Base-by-base conservation (phyloP, 139 green algal species). In the Pseudopediastrum boryanum region DNA sequence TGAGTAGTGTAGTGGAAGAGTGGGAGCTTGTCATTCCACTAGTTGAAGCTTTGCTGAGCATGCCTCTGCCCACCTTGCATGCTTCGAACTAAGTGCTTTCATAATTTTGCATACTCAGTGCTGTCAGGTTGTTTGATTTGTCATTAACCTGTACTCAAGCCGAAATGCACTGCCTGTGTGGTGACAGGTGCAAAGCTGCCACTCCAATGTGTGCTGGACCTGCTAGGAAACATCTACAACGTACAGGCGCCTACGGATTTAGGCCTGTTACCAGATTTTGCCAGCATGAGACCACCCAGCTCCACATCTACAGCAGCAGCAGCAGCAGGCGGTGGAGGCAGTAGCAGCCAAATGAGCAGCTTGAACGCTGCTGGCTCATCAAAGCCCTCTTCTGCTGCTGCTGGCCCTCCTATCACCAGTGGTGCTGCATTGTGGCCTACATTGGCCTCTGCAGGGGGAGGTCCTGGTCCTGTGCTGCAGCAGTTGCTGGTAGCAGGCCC, bases 201-300 rank as follows among this genome's bases (percentile, higher is more conserved):
- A 27, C 61, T 81, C 62, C 74, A 81, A 48, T 71, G 59, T 41
- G 74, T 52, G 48, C 74, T 68, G 7, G 74, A 81, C 62, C 58
- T 81, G 36, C 46, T 81, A 36, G 74, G 46, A 10, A 81, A 81
- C 25, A 8, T 81, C 25, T 81, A 81, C 62, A 81, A 81, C n/a
- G 33, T 63, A 0, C 48, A 35, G 25, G 19, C 43, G 33, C 19
- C 62, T 59, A 50, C 73, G 50, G 42, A 62, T 19, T 44, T 80
- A 23, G 43, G 38, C 25, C 58, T 29, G 73, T 61, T 63, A 33
- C 59, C 59, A 38, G 73, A 59, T 54, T 23, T 71, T 21, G 43
- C 62, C 21, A 42, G 21, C 13, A 38, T 23, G 23, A 71, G 42
- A 61, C 58, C 62, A 5, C 19, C 48, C 19, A 19, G 19, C 16